Evolutionary conservation across 257 asterid genomes (phyloP), one percentile per base, ranked within the genome.

Genomic region (Przewalskia tangutica): DNA sequence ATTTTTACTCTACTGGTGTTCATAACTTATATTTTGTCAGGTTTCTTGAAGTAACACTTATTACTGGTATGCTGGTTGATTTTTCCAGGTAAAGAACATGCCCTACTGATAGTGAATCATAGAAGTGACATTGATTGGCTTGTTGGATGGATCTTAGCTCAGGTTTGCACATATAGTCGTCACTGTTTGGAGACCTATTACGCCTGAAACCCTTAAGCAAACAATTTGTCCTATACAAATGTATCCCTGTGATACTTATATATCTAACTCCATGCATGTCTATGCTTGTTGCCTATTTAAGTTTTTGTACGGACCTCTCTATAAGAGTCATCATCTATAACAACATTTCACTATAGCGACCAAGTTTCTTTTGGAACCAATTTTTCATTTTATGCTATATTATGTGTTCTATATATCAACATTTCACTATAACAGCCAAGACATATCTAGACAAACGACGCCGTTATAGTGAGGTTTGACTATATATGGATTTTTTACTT

Each of bases 101-200:
- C 99, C 17, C 93, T 95, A 82, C 89, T 94, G 83, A 86, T 94
- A 44, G 84, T 81, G 20, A 95, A 94, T 85, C 99, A 95, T 90
- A 89, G 85, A 87, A 94, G 99, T 88, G 99, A 95, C 87, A 94
- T 95, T 70, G 99, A 95, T 87, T 95, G 99, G 99, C 97, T 95
- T 84, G 99, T 95, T 76, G 99, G 98, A 86, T 95, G 98, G 98
- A 89, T 95, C 81, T 79, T 94, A 81, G 97, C 98, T 81, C 99
- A 95, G 99, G 99, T 95, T 79, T 81, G 86, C 66, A 38, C 18
- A 10, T 27, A 66, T 5, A 3, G 16, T 66, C 20, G 0, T 7
- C 51, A 66, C 51, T 38, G 13, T 9, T 38, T 1, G 7, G 14
- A 6, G 23, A 36, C 9, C 50, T 66, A 36, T 36, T 66, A 34